phyloP scores from a whole-genome alignment of 2,329 filamentous ascomycete species.

The Xylariaceae sp. region DNA sequence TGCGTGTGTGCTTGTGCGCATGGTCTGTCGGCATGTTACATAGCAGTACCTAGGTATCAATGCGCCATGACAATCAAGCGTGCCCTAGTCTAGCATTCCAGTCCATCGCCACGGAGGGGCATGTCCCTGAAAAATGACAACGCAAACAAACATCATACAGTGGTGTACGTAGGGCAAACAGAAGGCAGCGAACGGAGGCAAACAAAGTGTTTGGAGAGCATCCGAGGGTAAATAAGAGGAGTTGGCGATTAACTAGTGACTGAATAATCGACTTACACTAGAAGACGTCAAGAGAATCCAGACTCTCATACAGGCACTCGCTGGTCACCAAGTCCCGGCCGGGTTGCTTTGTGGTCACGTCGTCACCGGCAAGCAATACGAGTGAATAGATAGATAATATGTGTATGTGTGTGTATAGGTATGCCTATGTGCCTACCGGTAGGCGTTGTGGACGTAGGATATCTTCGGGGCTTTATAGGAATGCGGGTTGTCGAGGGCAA shows the following conservation, averaged over 20 bases:
- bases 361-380: conserved; percentile 8
- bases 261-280: conserved; percentile 12
- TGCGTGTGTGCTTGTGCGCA: not conserved
- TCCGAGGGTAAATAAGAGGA: not conserved
- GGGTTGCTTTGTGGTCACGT: conserved; percentile 5
- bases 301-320: conserved; percentile 1
- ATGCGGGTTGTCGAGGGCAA: conserved; percentile 1
- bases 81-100: conserved; percentile 1
- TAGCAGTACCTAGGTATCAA: not conserved
- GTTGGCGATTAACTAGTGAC: not conserved
- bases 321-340: too few species aligned
- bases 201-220: not conserved
- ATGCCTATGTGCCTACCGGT: not conserved
- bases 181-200: not conserved
- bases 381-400: not conserved
- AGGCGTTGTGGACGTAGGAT: conserved; percentile 9
- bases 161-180: not conserved
- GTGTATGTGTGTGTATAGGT: not conserved
- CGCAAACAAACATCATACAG: not conserved
- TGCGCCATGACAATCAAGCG: conserved; percentile 1
- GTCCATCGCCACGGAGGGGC: conserved; percentile 2
- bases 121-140: not conserved
- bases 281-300: not conserved
- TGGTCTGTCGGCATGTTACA: not conserved
- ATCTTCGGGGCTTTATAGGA: conserved; percentile 16